Conservation (phyloP, 176 grass and related monocot genomes). For the Leersia perrieri region DNA sequence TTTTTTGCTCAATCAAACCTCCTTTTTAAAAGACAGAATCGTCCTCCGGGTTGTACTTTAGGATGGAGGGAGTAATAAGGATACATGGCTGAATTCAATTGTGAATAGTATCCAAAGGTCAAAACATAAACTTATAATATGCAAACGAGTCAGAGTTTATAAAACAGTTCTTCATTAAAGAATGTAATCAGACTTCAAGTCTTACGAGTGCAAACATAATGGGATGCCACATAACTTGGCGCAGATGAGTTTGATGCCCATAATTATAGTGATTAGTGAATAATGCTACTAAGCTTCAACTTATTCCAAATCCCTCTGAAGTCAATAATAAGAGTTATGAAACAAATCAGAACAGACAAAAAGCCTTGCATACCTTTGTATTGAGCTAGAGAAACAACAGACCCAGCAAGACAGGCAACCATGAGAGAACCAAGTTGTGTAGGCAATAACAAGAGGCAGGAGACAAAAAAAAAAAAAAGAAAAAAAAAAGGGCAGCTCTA, state of each 20-base stretch:
- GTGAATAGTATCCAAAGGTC: neutral
- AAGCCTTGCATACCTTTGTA: neutral
- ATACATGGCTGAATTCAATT: neutral
- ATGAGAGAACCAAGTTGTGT: neutral
- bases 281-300: neutral
- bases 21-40: too few relatives aligned
- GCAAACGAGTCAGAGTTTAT: neutral
- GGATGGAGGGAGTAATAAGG: too few relatives aligned
- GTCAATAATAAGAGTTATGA: neutral
- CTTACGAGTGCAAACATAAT: neutral
- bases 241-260: neutral
- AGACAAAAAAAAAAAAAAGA: neutral
- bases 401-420: neutral
- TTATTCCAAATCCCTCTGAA: conserved; percentile 3
- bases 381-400: neutral
- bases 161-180: neutral
- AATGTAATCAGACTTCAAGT: neutral
- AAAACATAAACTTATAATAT: neutral
- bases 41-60: too few relatives aligned
- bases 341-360: neutral
- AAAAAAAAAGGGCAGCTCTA: neutral
- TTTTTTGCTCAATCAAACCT: too few relatives aligned
- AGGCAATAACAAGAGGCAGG: neutral
- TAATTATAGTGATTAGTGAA: neutral
- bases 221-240: neutral